Percentiles rank a stretch among this genome's conserved stretches.
These are phyloP conservation scores for Plasmodium adleri DNA, from an alignment of 169 alveolate species.

Conservation along the genomic window DNA sequence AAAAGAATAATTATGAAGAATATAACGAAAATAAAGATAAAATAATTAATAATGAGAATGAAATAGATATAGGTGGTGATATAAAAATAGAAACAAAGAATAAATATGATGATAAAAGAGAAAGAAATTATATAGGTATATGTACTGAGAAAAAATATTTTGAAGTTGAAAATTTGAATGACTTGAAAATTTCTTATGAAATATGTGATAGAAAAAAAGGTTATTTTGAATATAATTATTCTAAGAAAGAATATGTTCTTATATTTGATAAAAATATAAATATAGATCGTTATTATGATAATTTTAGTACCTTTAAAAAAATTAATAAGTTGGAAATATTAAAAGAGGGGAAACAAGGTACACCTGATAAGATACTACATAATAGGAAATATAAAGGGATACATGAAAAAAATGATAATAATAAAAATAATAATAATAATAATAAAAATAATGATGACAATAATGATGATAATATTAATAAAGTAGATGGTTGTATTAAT, in stretches of 20 bases:
- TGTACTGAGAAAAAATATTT: slow-evolving; percentile 31
- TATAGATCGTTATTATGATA: slow-evolving; percentile 38
- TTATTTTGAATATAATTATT: slow-evolving; percentile 54
- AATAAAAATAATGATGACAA: neutral
- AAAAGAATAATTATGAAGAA: neutral
- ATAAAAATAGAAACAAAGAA: neutral
- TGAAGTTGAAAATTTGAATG: slow-evolving; percentile 54
- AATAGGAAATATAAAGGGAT: slow-evolving; percentile 5
- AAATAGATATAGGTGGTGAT: neutral
- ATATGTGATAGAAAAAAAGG: slow-evolving; percentile 1
- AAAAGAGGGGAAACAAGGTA: neutral
- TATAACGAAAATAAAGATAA: slow-evolving; percentile 22
- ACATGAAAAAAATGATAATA: neutral
- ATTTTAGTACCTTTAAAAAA: slow-evolving; percentile 44
- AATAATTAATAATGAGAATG: slow-evolving; percentile 20
- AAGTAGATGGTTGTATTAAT: neutral
- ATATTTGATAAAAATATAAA: slow-evolving; percentile 21
- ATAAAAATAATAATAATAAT: neutral
- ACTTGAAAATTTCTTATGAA: slow-evolving; percentile 38
- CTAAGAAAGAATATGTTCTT: slow-evolving; percentile 19
- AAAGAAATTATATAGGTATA: slow-evolving; percentile 39
- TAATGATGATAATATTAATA: neutral
- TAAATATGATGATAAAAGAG: neutral
- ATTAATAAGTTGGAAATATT: slow-evolving; percentile 23
- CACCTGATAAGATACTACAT: neutral